Conservation (phyloP, 23 red algal species). For the Gracilaria vermiculophylla region DNA sequence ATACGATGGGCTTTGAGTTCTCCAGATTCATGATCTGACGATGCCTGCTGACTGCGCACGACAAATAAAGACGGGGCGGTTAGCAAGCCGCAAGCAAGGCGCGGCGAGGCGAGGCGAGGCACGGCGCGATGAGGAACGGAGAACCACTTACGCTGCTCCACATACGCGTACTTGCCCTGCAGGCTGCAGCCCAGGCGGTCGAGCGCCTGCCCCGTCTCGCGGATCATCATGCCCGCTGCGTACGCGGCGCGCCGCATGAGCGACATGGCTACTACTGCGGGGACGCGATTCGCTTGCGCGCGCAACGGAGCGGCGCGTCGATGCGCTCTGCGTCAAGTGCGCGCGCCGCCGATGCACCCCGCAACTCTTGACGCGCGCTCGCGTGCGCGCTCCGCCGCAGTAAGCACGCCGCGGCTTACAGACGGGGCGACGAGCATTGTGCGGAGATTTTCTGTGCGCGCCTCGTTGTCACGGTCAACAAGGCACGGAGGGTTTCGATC, state of each 20-base stretch:
- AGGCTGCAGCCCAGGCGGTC: conserved; percentile 75
- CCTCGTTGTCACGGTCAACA: no score
- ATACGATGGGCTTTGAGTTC: conserved; percentile 39
- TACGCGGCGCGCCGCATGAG: conserved; percentile 76
- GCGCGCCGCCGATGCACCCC: neutral
- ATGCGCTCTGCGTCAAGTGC: neutral
- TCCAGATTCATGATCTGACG: conserved; percentile 68
- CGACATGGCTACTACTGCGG: conserved; percentile 31
- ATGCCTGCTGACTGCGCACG: conserved; percentile 58
- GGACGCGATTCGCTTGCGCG: neutral
- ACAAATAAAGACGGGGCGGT: neutral
- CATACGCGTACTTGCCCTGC: conserved; percentile 80
- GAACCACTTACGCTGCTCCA: conserved; percentile 66
- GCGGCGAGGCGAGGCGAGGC: neutral
- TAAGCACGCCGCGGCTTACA: no score
- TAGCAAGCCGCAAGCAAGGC: neutral
- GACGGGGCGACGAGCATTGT: no score
- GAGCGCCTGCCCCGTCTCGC: conserved; percentile 89
- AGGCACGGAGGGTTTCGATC: no score
- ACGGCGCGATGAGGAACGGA: neutral
- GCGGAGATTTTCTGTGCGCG: no score
- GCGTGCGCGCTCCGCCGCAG: no score
- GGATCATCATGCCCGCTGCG: conserved; percentile 73
- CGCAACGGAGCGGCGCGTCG: neutral
- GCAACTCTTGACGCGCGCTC: neutral